A percentile compares a stretch with the other conserved stretches of the same genome.
These are phyloP conservation scores for Colletotrichum lini DNA, from an alignment of 2,329 filamentous ascomycete species.

Conservation along the genomic window DNA sequence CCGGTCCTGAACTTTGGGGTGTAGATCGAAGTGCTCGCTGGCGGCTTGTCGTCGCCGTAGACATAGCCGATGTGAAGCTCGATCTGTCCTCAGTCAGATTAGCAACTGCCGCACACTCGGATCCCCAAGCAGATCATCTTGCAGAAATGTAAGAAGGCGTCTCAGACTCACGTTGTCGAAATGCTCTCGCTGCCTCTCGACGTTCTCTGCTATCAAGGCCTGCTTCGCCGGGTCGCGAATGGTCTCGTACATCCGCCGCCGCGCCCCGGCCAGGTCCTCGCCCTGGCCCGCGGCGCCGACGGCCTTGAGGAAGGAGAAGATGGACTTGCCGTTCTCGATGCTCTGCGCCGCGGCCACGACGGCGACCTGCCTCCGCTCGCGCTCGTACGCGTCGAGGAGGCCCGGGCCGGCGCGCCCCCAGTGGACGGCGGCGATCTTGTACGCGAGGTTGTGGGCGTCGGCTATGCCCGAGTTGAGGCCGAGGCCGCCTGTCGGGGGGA, in stretches of 20 bases:
- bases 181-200: slow-evolving; percentile 57
- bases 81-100: slow-evolving; percentile 42
- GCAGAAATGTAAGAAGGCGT: no score
- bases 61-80: slow-evolving; percentile 61
- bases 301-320: slow-evolving; percentile 57
- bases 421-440: slow-evolving; percentile 55
- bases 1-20: slow-evolving; percentile 54
- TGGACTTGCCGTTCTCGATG: slow-evolving; percentile 59
- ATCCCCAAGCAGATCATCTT: no score
- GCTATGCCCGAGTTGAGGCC: slow-evolving; percentile 52
- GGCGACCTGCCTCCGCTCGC: slow-evolving; percentile 56
- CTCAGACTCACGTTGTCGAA: slow-evolving; percentile 54
- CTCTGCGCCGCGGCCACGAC: slow-evolving; percentile 57
- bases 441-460: slow-evolving; percentile 52
- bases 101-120: no score
- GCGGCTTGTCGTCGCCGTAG: slow-evolving; percentile 53
- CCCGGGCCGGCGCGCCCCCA: slow-evolving; percentile 47
- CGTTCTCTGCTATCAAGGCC: slow-evolving; percentile 49
- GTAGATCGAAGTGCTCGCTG: slow-evolving; percentile 55
- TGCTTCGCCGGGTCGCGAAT: slow-evolving; percentile 50
- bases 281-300: slow-evolving; percentile 52
- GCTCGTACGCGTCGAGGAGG: slow-evolving; percentile 55
- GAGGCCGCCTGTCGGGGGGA: slow-evolving; percentile 52
- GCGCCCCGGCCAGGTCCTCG: slow-evolving; percentile 47
- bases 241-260: slow-evolving; percentile 49